These are phyloP conservation scores for Rubroshorea leprosula DNA, from an alignment of 345 rosid genomes.

Conservation along the genomic window DNA sequence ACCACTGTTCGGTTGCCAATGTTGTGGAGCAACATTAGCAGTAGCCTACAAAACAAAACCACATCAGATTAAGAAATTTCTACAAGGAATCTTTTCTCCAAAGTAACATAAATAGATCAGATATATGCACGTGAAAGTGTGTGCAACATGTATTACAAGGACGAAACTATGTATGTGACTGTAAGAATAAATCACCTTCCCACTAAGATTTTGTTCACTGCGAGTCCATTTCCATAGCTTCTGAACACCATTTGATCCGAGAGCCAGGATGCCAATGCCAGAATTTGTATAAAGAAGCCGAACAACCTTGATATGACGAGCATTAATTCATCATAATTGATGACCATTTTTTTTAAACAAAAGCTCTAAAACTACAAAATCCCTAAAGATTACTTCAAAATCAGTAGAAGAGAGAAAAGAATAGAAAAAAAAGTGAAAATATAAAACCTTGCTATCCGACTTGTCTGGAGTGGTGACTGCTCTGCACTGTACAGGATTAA, in stretches of 20 bases:
- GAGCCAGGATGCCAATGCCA: conserved; percentile 43
- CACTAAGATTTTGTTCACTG: conserved; percentile 46
- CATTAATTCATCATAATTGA: background rate
- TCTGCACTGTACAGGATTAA: conserved; percentile 21
- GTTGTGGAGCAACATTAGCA: conserved; percentile 22
- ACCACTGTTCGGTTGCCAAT: conserved; percentile 31
- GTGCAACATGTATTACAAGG: background rate
- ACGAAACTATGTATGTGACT: background rate
- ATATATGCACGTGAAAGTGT: background rate
- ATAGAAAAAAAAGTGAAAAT: background rate
- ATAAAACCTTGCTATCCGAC: conserved; percentile 25
- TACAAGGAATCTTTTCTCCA: background rate
- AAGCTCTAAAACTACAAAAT: background rate
- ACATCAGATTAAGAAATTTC: background rate
- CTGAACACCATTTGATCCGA: conserved; percentile 45
- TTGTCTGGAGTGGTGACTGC: conserved; percentile 19
- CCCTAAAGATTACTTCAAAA: background rate
- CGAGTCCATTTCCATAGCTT: conserved; percentile 55
- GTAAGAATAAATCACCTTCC: conserved; percentile 31
- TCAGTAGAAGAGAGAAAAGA: background rate
- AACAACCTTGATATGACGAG: conserved; percentile 32
- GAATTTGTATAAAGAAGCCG: conserved; percentile 52
- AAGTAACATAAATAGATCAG: background rate
- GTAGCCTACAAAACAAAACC: conserved; percentile 19
- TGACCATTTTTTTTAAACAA: background rate